Conservation (phyloP, 2,329 filamentous ascomycete species). For the Biscogniauxia marginata region DNA sequence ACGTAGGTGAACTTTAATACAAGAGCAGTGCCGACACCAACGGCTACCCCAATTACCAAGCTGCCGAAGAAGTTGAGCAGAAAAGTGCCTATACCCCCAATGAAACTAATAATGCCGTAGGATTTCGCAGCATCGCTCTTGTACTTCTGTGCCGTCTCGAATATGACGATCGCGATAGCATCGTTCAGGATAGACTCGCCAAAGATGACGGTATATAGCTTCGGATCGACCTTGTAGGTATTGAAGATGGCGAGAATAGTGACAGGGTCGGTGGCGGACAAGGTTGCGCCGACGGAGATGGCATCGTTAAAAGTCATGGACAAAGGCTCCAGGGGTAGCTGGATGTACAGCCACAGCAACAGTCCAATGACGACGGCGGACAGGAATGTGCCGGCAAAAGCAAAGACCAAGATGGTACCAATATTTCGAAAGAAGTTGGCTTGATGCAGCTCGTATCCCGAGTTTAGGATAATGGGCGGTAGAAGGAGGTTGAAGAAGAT, state of each 20-base stretch:
- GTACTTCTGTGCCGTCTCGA: slow-evolving; percentile 95
- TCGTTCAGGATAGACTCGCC: slow-evolving; percentile 98
- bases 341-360: slow-evolving; percentile 85
- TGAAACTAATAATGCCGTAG: slow-evolving; percentile 76
- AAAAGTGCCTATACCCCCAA: slow-evolving; percentile 93
- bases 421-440: slow-evolving; percentile 99
- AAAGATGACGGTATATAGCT: slow-evolving; percentile 98
- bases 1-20: slow-evolving; percentile 94
- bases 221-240: slow-evolving; percentile 97
- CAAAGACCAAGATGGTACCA: slow-evolving; percentile 94
- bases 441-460: slow-evolving; percentile 95
- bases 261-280: slow-evolving; percentile 95
- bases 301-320: slow-evolving; percentile 91
- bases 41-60: slow-evolving; percentile 80
- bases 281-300: slow-evolving; percentile 91
- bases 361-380: slow-evolving; percentile 92
- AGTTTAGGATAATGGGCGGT: slow-evolving; percentile 96
- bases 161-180: slow-evolving; percentile 96
- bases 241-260: slow-evolving; percentile 99
- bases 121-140: slow-evolving; percentile 70
- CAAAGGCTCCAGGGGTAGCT: slow-evolving; percentile 80
- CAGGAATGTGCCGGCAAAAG: slow-evolving; percentile 94
- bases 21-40: slow-evolving; percentile 84
- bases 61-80: slow-evolving; percentile 95
- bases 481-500: slow-evolving; percentile 99